Evolutionary conservation across 2,329 filamentous ascomycete species (phyloP).

Genomic region (Aspergillus amoenus): DNA sequence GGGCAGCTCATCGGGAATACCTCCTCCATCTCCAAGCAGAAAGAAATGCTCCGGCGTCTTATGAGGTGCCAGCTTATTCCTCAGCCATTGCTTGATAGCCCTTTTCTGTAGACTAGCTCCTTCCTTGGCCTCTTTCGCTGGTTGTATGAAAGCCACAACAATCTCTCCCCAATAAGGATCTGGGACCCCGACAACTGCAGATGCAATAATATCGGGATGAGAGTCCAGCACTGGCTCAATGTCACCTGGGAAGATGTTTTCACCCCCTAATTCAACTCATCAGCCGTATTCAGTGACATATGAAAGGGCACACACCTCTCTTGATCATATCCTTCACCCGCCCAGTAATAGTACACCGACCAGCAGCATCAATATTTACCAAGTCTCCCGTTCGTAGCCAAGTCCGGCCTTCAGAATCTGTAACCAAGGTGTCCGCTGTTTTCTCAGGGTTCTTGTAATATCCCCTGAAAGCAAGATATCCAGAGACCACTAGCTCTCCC

Average conservation of each 20-base stretch:
- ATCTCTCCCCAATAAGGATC: slow-evolving; percentile 48
- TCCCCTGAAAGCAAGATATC: slow-evolving; percentile 62
- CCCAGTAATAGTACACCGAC: slow-evolving; percentile 68
- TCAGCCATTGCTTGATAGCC: slow-evolving; percentile 61
- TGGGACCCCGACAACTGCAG: slow-evolving; percentile 62
- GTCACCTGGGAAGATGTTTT: slow-evolving; percentile 67
- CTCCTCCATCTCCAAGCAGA: slow-evolving; percentile 62
- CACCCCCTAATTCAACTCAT: slow-evolving; percentile 39
- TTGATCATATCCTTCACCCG: slow-evolving; percentile 76
- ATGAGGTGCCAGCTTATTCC: slow-evolving; percentile 59
- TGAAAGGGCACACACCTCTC: slow-evolving; percentile 43
- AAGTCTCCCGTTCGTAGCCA: slow-evolving; percentile 63
- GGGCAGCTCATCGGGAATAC: slow-evolving; percentile 52
- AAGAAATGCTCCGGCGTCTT: slow-evolving; percentile 72
- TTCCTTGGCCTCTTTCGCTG: background rate
- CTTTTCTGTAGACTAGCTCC: slow-evolving; percentile 33
- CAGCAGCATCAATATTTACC: slow-evolving; percentile 48
- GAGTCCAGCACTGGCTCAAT: slow-evolving; percentile 66
- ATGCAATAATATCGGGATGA: slow-evolving; percentile 58
- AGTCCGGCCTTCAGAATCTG: slow-evolving; percentile 54
- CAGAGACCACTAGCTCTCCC: slow-evolving; percentile 70
- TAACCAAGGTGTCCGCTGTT: slow-evolving; percentile 65
- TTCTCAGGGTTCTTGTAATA: slow-evolving; percentile 32
- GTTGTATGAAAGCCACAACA: slow-evolving; percentile 1
- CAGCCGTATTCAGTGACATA: background rate